Evolutionary conservation across 768 basidiomycete species (phyloP).

Genomic region (Suillus sp.): DNA sequence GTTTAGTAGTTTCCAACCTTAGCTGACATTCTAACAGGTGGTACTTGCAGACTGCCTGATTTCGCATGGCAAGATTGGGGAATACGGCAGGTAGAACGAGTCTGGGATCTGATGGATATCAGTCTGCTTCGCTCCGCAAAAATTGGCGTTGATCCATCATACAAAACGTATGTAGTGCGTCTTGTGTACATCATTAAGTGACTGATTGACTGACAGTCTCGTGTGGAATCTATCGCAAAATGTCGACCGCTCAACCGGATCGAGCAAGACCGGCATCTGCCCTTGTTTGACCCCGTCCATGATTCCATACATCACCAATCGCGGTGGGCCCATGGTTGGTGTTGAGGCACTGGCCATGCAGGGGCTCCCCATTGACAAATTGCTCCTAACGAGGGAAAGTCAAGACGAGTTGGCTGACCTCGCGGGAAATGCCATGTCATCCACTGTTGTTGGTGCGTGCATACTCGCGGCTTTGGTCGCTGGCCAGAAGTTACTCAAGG

Average conservation of each 20-base stretch:
- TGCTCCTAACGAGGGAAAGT: conserved; percentile 88
- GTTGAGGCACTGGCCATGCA: conserved; percentile 93
- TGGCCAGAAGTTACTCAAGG: conserved; percentile 64
- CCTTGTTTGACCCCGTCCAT: conserved; percentile 94
- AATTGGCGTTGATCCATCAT: conserved; percentile 81
- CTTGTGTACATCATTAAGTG: background rate
- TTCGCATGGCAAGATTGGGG: conserved; percentile 96
- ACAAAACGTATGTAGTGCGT: conserved; percentile 70
- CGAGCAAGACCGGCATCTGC: conserved; percentile 79
- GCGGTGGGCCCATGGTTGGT: conserved; percentile 95
- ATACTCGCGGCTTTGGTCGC: conserved; percentile 81
- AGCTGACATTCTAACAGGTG: conserved; percentile 46
- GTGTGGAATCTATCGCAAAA: conserved; percentile 98
- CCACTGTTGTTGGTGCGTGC: conserved; percentile 91
- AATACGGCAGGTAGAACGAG: conserved; percentile 88
- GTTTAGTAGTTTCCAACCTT: background rate
- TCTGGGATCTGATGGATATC: conserved; percentile 96
- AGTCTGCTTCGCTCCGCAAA: conserved; percentile 78
- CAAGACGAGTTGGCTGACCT: conserved; percentile 94
- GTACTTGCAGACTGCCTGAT: conserved; percentile 82
- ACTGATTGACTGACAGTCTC: conserved; percentile 46
- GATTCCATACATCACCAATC: conserved; percentile 95
- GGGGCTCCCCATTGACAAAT: conserved; percentile 89
- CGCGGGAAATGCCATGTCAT: conserved; percentile 97
- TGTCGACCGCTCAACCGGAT: conserved; percentile 88